Base-by-base conservation (phyloP, 768 basidiomycete genomes). In the Auricularia cornea region DNA sequence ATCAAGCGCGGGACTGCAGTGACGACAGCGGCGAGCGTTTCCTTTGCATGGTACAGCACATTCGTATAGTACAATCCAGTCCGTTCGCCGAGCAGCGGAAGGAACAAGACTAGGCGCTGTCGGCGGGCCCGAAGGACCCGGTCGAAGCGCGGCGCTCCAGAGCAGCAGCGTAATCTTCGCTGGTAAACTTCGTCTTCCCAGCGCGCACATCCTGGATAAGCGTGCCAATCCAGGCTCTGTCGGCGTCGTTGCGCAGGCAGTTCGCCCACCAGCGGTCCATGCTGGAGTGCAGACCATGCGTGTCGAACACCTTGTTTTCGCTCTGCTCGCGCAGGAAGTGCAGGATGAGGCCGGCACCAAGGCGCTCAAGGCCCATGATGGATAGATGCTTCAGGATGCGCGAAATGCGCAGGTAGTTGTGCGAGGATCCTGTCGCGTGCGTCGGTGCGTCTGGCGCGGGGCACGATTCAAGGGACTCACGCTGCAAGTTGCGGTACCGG, bases 201-300 rank as follows among this genome's bases (percentile, higher is more conserved):
- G 68, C 65, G 60, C 88, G 81, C 44, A 84, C 86, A 60, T 77
- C 79, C 60, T 66, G 63, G 33, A 89, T 82, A 60, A 80, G 65
- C n/a, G 69, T 72, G 32, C 77, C 75, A 41, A 90, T 77, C 80
- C 82, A 85, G 29, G 73, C 69, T 66, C 88, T 77, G 65, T 88
- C 85, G 64, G 77, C 73, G n/a, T 80, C 78, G 66, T 86, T 79
- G 64, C 89, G 78, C 60, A 89, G 74, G 70, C 88, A 90, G 68
- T 87, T 87, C 23, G 84, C 83, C 89, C 89, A 90, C 85, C 87
- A 91, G 63, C 78, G 76, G 65, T 89, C 89, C 87, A 90, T 89
- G 70, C 89, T 90, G 66, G 30, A 63, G 52, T 33, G 23, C 12
- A 65, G 20, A 16, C 44, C 48, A 3, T 14, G 8, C 18, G 52